Conservation (phyloP, 495 filamentous ascomycete species). For the Xylaria cubensis region DNA sequence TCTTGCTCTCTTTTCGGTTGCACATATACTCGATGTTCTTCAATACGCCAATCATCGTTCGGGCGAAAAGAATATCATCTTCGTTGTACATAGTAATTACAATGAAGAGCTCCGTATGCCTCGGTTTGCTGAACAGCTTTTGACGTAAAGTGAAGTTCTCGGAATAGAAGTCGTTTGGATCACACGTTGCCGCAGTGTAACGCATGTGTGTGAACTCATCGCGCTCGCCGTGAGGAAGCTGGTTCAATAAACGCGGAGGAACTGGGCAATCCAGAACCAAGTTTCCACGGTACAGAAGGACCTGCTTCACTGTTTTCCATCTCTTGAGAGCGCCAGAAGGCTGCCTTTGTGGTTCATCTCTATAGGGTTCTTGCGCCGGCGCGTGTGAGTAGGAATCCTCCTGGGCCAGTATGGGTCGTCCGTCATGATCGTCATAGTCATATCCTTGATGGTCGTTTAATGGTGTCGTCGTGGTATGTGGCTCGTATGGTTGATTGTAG, state of each 20-base stretch:
- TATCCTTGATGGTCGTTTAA: constrained; percentile 63
- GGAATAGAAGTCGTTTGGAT: constrained; percentile 84
- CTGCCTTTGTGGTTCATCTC: constrained; percentile 56
- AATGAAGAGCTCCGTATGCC: constrained; percentile 97
- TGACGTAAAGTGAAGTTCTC: constrained; percentile 94
- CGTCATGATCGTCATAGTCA: constrained; percentile 56
- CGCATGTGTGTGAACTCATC: constrained; percentile 99
- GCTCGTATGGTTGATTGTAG: constrained; percentile 81
- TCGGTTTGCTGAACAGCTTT: constrained; percentile 88
- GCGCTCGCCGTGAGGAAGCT: constrained; percentile 86
- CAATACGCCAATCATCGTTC: constrained; percentile 96
- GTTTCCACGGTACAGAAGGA: constrained; percentile 95
- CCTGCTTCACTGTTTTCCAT: constrained; percentile 99
- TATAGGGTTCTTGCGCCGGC: constrained; percentile 53
- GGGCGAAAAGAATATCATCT: constrained; percentile 93
- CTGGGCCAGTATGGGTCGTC: constrained; percentile 57
- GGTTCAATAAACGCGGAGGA: constrained; percentile 83
- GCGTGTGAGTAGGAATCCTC: constrained; percentile 49
- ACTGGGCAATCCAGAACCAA: constrained; percentile 97
- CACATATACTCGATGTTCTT: constrained; percentile 99
- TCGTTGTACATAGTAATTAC: constrained; percentile 99
- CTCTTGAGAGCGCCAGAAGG: constrained; percentile 72
- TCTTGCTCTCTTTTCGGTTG: constrained; percentile 86
- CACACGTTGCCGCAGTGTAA: constrained; percentile 96
- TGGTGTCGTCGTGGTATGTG: constrained; percentile 51